These are phyloP conservation scores for Acrodontium crateriforme DNA, from an alignment of 2,329 filamentous ascomycete species.

Conservation along the genomic window DNA sequence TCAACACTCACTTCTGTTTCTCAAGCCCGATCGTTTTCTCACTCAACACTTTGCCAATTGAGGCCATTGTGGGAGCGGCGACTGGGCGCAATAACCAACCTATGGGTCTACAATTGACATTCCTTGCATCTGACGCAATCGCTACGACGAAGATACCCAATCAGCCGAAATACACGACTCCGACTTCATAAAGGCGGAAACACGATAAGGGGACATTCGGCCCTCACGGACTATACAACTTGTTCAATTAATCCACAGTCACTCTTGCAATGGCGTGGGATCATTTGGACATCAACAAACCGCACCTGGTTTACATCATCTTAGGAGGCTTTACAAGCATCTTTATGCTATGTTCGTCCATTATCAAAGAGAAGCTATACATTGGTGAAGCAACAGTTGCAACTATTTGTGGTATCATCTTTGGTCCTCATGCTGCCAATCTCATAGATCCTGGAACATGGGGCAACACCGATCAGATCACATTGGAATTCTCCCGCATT, in stretches of 20 bases:
- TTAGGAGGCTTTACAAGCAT: slow-evolving; percentile 92
- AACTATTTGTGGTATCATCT: slow-evolving; percentile 75
- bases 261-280: slow-evolving; percentile 24
- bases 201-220: neutral
- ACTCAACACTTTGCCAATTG: too few species aligned
- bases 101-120: slow-evolving; percentile 7
- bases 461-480: slow-evolving; percentile 77
- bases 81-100: slow-evolving; percentile 17
- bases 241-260: neutral
- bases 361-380: slow-evolving; percentile 97
- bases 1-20: too few species aligned
- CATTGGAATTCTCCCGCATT: slow-evolving; percentile 77
- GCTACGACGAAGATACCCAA: slow-evolving; percentile 5
- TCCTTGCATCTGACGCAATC: slow-evolving; percentile 1
- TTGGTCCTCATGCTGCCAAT: slow-evolving; percentile 71
- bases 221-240: slow-evolving; percentile 1
- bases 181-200: neutral
- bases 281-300: slow-evolving; percentile 74
- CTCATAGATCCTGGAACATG: slow-evolving; percentile 63
- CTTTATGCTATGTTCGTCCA: slow-evolving; percentile 95
- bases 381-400: slow-evolving; percentile 97
- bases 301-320: slow-evolving; percentile 97
- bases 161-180: slow-evolving; percentile 4
- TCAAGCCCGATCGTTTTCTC: too few species aligned
- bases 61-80: slow-evolving; percentile 18